A percentile compares a stretch with the other conserved stretches of the same genome.
Evolutionary conservation across 2,329 filamentous ascomycete genomes (phyloP).

Genomic region (Fusarium penzigii): DNA sequence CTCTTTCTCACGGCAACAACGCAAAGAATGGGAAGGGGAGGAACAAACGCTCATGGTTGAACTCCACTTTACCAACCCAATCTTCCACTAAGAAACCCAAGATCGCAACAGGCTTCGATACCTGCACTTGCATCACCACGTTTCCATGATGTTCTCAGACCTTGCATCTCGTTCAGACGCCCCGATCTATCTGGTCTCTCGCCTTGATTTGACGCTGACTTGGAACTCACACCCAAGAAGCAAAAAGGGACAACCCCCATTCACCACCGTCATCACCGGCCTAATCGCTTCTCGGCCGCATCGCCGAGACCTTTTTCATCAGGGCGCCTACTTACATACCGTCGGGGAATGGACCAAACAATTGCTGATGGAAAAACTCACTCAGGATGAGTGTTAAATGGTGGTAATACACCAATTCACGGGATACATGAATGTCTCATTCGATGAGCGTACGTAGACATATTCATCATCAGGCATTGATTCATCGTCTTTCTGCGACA

Average conservation of each 20-base stretch:
- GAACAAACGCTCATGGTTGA: background rate
- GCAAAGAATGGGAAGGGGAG: background rate
- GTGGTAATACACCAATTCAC: background rate
- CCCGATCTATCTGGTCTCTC: background rate
- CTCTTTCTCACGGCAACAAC: background rate
- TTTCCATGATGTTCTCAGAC: background rate
- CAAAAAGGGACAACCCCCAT: too few species aligned
- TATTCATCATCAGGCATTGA: too few species aligned
- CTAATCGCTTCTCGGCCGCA: conserved; percentile 5
- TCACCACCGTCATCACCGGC: background rate
- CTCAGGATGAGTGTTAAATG: background rate
- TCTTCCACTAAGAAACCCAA: background rate
- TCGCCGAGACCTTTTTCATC: conserved; percentile 9
- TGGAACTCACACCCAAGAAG: too few species aligned
- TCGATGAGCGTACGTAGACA: too few species aligned
- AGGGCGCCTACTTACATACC: conserved; percentile 3
- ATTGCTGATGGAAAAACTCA: background rate
- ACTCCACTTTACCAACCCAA: background rate
- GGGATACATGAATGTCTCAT: too few species aligned
- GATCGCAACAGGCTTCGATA: background rate
- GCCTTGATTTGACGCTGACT: too few species aligned
- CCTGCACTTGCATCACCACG: background rate
- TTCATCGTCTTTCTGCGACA: too few species aligned
- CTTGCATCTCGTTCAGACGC: background rate
- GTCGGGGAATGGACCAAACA: conserved; percentile 1